These are phyloP conservation scores for Mortierella sp. DNA, from an alignment of 371 early-diverging fungal species.

Conservation along the genomic window DNA sequence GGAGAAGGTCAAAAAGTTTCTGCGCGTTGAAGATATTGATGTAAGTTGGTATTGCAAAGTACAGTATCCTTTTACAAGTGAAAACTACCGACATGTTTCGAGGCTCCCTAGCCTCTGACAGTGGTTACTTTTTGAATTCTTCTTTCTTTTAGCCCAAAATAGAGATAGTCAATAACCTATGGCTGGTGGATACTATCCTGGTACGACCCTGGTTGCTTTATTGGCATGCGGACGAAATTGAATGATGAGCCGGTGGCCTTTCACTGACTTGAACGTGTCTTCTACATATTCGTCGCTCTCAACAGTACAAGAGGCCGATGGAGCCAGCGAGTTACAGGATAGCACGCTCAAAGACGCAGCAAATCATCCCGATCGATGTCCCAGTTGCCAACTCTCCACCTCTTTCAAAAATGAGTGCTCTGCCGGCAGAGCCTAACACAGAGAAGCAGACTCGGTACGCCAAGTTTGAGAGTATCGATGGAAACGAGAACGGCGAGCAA, in stretches of 20 bases:
- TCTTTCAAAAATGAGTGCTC: not conserved
- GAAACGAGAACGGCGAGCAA: conserved; percentile 12
- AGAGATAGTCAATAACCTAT: conserved; percentile 29
- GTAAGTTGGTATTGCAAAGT: conserved; percentile 13
- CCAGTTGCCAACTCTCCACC: conserved; percentile 24
- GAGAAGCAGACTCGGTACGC: not conserved
- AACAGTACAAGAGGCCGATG: conserved; percentile 41
- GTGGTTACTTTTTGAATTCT: not conserved
- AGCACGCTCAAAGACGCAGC: not conserved
- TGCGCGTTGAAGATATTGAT: conserved; percentile 21
- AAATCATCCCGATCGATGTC: not conserved
- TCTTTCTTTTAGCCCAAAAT: conserved; percentile 25
- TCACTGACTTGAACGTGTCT: not conserved
- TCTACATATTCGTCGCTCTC: not conserved
- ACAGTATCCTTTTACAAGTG: not conserved
- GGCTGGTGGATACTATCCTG: conserved; percentile 39
- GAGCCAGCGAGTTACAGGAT: conserved; percentile 20
- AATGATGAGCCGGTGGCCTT: too few relatives aligned
- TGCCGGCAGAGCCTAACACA: not conserved
- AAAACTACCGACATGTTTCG: not conserved
- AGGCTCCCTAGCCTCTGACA: not conserved
- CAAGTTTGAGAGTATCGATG: conserved; percentile 16
- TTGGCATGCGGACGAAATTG: not conserved
- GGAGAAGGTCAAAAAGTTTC: conserved; percentile 26
- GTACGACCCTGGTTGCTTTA: not conserved